Evolutionary conservation across 2,329 filamentous ascomycete genomes (phyloP).

Genomic region (Scedosporium boydii): DNA sequence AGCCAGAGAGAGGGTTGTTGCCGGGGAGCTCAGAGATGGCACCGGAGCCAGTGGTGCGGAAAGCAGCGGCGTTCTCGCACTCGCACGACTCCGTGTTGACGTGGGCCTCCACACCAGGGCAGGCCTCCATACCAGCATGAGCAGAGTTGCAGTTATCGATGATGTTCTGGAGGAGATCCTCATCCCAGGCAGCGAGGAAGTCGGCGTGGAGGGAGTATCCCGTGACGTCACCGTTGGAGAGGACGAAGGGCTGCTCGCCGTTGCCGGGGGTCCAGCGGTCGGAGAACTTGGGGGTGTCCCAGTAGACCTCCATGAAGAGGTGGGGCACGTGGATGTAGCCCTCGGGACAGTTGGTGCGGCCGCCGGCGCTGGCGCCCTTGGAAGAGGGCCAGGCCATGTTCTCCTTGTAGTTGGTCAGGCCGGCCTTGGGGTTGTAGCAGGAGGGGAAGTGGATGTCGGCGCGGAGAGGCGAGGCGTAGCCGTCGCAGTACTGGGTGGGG

Average conservation of each 20-base stretch:
- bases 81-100: slow-evolving; percentile 43
- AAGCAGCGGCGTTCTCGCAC: slow-evolving; percentile 35
- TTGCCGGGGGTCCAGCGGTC: slow-evolving; percentile 45
- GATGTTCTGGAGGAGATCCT: slow-evolving; percentile 52
- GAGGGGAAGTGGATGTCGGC: slow-evolving; percentile 64
- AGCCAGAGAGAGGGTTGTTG: slow-evolving; percentile 44
- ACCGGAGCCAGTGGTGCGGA: slow-evolving; percentile 32
- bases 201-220: slow-evolving; percentile 64
- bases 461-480: slow-evolving; percentile 49
- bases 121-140: slow-evolving; percentile 51
- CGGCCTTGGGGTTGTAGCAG: slow-evolving; percentile 59
- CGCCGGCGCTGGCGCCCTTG: slow-evolving; percentile 28
- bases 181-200: slow-evolving; percentile 66
- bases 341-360: slow-evolving; percentile 43
- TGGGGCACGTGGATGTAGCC: slow-evolving; percentile 47
- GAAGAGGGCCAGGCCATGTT: slow-evolving; percentile 57
- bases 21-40: slow-evolving; percentile 42
- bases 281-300: slow-evolving; percentile 44
- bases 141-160: slow-evolving; percentile 57
- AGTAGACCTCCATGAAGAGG: slow-evolving; percentile 51
- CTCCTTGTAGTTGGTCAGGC: slow-evolving; percentile 47
- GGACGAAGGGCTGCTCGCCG: slow-evolving; percentile 52
- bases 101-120: slow-evolving; percentile 45
- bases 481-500: slow-evolving; percentile 60
- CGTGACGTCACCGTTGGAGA: slow-evolving; percentile 59